Base-by-base conservation (phyloP, 768 basidiomycete genomes). In the Tulasnella sp. region DNA sequence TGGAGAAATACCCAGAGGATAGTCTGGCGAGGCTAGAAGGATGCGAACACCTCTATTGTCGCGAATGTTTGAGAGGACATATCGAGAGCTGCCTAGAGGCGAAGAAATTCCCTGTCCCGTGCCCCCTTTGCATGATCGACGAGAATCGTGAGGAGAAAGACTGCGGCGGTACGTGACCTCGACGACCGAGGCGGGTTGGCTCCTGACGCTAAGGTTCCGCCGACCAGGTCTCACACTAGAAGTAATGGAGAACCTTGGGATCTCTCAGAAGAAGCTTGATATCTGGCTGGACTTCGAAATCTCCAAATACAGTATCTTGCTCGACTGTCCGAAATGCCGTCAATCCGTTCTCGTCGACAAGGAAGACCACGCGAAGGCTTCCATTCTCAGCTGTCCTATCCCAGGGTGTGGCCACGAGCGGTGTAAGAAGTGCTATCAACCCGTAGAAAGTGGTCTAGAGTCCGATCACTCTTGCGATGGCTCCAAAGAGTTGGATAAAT, bases 361-460 rank as follows among this genome's bases (percentile, higher is more conserved):
- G 40, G 82, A 84, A 50, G 90, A 91, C 78, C 87, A 89, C 80
- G 83, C 85, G 16, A 85, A 85, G 2, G 83, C 84, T 20, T 84
- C 85, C 42, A 86, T 87, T 34, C 84, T 93, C 48, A 83, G 85
- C 16, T 93, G 92, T 81, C 91, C 90, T 3, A 83, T 89, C 44
- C 85, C 84, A 0, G 84, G 84, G 24, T 93, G 92, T 79, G 83
- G 84, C 0, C 85, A 90, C 82, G 85, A 87, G 9, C 93, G 92
- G 92, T 93, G 92, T 84, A 92, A 90, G 85, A 84, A 85, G 42
- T 93, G 92, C 84, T 88, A 88, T 41, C 89, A 90, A 79, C 81
- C 84, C 18, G 84, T 89, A 60, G 85, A 81, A 16, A 85, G 84
- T 24, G 88, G 86, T 7, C 87, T 86, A 18, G 85, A 86, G 78